These are phyloP conservation scores for Tolypocladium paradoxum DNA, from an alignment of 2,329 filamentous ascomycete species.

Conservation along the genomic window DNA sequence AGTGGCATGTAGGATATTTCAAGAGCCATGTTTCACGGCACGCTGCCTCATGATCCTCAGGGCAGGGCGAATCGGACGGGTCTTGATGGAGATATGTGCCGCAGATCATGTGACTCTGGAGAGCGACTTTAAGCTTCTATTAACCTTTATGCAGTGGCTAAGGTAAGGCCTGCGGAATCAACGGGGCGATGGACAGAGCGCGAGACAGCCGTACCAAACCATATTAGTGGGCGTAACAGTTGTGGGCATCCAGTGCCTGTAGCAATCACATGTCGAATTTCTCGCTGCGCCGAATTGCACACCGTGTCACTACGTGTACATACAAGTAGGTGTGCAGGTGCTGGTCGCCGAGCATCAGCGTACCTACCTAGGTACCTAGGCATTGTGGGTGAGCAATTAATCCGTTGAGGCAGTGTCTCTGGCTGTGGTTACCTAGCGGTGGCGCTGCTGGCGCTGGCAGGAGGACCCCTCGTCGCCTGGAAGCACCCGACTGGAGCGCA, in stretches of 20 bases:
- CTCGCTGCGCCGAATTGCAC: background rate
- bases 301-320: background rate
- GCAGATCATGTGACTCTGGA: constrained; percentile 4
- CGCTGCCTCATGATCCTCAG: background rate
- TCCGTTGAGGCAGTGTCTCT: background rate
- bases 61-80: background rate
- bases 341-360: background rate
- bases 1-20: background rate
- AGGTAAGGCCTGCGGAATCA: background rate
- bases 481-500: too few relatives aligned
- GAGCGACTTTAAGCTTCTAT: constrained; percentile 6
- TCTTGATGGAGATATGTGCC: background rate
- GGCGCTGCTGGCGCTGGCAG: background rate
- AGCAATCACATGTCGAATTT: background rate
- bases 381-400: background rate
- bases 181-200: background rate
- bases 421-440: too few relatives aligned
- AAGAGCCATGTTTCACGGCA: background rate
- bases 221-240: background rate
- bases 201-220: background rate
- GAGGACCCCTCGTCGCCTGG: background rate
- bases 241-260: background rate
- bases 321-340: background rate
- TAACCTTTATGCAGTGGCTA: constrained; percentile 4
- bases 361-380: too few relatives aligned